A percentile compares a stretch with the other conserved stretches of the same genome.
Evolutionary conservation across 1,284 basidiomycete genomes (phyloP).

Genomic region (Xerocomus amazonicus): DNA sequence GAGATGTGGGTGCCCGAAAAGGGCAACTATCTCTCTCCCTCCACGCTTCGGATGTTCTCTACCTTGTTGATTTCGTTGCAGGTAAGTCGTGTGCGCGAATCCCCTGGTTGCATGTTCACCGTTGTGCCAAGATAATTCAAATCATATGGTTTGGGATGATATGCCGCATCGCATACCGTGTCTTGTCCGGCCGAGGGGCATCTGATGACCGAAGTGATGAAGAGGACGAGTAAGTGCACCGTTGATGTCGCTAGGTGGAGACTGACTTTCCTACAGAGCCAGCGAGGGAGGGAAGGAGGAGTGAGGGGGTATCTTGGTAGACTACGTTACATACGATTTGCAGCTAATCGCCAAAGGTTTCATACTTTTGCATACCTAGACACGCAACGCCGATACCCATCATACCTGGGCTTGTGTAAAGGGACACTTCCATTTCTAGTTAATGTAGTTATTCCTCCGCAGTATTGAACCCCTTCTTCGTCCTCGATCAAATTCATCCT

Average conservation of each 20-base stretch:
- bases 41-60: slow-evolving; percentile 50
- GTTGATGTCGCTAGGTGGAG: background rate
- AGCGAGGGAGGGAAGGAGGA: slow-evolving; percentile 22
- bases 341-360: slow-evolving; percentile 24
- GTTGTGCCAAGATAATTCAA: slow-evolving; percentile 56
- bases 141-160: slow-evolving; percentile 87
- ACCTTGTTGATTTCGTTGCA: slow-evolving; percentile 60
- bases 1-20: slow-evolving; percentile 57
- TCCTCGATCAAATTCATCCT: background rate
- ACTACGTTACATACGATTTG: slow-evolving; percentile 20
- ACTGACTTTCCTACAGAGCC: slow-evolving; percentile 14
- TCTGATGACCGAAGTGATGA: slow-evolving; percentile 86
- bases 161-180: slow-evolving; percentile 75
- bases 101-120: slow-evolving; percentile 11
- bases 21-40: slow-evolving; percentile 54
- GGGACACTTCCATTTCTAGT: slow-evolving; percentile 26
- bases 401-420: slow-evolving; percentile 5
- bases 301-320: slow-evolving; percentile 26
- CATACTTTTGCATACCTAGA: slow-evolving; percentile 28
- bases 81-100: slow-evolving; percentile 36
- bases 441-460: slow-evolving; percentile 10
- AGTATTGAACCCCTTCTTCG: slow-evolving; percentile 1
- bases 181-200: slow-evolving; percentile 74
- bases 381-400: slow-evolving; percentile 3
- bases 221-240: slow-evolving; percentile 51